Conservation (phyloP, 176 grass and related monocot genomes). For the Puccinellia tenuiflora region DNA sequence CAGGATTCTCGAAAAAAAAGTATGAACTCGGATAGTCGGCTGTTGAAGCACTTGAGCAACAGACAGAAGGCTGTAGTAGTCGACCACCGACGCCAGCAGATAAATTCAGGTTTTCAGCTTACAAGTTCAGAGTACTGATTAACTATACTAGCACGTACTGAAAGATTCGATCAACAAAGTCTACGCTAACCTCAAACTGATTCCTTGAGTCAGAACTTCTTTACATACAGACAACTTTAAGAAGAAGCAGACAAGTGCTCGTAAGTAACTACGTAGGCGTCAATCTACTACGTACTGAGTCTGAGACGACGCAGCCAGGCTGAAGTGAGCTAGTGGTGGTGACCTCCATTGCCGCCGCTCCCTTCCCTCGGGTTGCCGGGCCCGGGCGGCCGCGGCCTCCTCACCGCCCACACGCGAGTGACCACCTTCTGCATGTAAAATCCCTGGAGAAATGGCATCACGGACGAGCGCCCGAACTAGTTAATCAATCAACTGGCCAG, state of each 20-base stretch:
- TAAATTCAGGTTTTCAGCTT: neutral
- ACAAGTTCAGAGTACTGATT: neutral
- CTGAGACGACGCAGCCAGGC: neutral
- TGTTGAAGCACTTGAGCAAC: neutral
- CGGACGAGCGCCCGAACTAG: neutral
- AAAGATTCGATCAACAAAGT: neutral
- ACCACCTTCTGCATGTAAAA: slow-evolving; percentile 25
- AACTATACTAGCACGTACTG: neutral
- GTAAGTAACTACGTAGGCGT: neutral
- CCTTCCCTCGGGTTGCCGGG: slow-evolving; percentile 11
- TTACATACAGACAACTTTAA: neutral
- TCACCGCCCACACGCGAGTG: neutral
- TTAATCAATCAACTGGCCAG: neutral
- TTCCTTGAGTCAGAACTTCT: neutral
- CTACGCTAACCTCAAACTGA: neutral
- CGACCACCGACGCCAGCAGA: neutral
- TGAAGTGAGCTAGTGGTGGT: slow-evolving; percentile 2
- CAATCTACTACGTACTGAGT: neutral
- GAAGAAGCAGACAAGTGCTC: neutral
- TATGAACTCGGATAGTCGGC: too few species aligned
- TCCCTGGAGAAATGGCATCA: neutral
- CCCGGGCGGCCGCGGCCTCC: neutral
- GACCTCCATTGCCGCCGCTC: slow-evolving; percentile 24
- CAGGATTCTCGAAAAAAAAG: too few species aligned
- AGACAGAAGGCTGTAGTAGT: neutral